phyloP scores from a whole-genome alignment of 148 eudicot genomes.

The Polygonum aviculare region DNA sequence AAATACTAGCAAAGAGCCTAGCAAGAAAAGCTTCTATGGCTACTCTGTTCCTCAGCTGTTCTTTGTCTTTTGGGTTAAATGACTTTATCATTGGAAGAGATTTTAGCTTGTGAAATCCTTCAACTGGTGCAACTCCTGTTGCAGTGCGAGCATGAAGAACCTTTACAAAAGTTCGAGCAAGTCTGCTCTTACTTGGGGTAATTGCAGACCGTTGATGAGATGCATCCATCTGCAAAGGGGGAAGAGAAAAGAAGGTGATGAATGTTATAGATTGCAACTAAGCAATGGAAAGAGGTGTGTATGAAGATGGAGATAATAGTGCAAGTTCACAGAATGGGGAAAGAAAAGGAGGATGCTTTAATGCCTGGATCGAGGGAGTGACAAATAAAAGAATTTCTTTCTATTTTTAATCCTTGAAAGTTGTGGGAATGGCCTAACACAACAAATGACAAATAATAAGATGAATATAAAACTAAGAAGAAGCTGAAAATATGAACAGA shows the following conservation, averaged over 20 bases:
- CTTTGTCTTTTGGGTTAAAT: constrained; percentile 31
- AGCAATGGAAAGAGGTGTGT: constrained; percentile 2
- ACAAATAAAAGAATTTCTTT: not conserved
- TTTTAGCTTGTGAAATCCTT: constrained; percentile 36
- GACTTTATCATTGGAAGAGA: constrained; percentile 19
- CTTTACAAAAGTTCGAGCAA: constrained; percentile 66
- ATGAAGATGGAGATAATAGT: constrained; percentile 20
- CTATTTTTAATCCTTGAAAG: not conserved
- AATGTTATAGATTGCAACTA: constrained; percentile 8
- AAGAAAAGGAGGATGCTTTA: constrained; percentile 45
- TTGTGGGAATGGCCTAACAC: not conserved
- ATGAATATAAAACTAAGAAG: not conserved
- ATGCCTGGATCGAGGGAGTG: constrained; percentile 35
- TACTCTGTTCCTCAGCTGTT: constrained; percentile 18
- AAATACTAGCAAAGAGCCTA: constrained; percentile 62
- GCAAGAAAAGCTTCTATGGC: constrained; percentile 67
- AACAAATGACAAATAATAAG: constrained; percentile 5
- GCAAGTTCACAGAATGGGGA: constrained; percentile 19
- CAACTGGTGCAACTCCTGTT: constrained; percentile 42
- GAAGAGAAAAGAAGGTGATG: constrained; percentile 2
- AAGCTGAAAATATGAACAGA: constrained; percentile 1
- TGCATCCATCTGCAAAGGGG: constrained; percentile 52
- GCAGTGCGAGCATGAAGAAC: constrained; percentile 51
- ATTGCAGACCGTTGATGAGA: constrained; percentile 28
- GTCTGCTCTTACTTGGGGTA: constrained; percentile 58